Base-by-base conservation (phyloP, 2,329 filamentous ascomycete genomes). In the Fusarium caatingaense region DNA sequence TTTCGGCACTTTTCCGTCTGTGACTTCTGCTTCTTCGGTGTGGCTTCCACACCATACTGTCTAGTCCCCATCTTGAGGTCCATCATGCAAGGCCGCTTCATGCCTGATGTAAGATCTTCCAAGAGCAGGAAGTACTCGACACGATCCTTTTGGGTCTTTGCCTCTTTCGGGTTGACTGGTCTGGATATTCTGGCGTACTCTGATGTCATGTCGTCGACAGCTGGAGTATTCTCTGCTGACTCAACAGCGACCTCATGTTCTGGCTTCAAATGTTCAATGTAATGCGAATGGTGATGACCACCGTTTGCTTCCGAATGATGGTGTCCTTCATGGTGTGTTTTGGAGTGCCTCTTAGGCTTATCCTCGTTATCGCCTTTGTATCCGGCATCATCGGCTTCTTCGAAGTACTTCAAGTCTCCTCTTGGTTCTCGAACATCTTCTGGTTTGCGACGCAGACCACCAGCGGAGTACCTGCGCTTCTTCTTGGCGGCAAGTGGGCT, bases 61-160 rank as follows among this genome's bases (percentile, higher is more conserved):
- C 96, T 91, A 10, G 96, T 99, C 21, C 96, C 96, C 96, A 99
- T 99, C 79, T 99, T 99, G 67, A 99, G 85, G 78, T 99, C 96
- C 80, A 99, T 92, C 64, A 99, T 97, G 80, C 96, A 98, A 8
- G 96, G 96, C 53, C 92, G 90, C 77, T 93, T 94, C 96, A 99
- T 98, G 34, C 95, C 95, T 3, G 95, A 93, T 2, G 96, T 99
- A 49, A 99, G 86, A 78, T 99, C 96, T 80, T 99, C 96, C 12
- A 99, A 83, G 1, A 99, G 85, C 16, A 99, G 84, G 78, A 99
- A 99, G 77, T 95, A 97, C 75, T 98, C 93, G 7, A 97, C 92
- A 32, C 95, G 90, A 60, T 88, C 85, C 16, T 81, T 82, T 48
- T 87, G 86, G 13, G 85, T 87, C 74, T 92, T 90, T 2, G 91